These are phyloP conservation scores for Cladosporium sp. DNA, from an alignment of 2,329 filamentous ascomycete species.

Conservation along the genomic window DNA sequence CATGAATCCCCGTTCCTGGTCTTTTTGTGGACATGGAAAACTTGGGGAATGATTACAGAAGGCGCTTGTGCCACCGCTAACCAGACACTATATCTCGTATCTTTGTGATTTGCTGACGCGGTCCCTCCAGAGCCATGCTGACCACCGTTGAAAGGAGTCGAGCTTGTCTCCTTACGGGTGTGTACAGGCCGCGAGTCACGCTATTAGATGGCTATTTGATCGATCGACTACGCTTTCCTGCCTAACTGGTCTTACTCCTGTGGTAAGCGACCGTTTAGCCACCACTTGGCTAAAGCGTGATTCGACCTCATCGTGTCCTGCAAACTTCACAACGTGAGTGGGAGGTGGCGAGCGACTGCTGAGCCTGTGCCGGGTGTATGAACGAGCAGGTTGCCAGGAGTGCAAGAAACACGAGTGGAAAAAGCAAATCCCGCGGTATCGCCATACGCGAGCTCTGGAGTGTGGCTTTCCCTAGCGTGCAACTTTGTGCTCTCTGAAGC, in stretches of 20 bases:
- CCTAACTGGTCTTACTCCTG: not conserved
- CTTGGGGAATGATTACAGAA: slow-evolving; percentile 2
- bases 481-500: not conserved
- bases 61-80: not conserved
- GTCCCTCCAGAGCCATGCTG: slow-evolving; percentile 2
- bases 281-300: slow-evolving; percentile 9
- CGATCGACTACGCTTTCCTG: not conserved
- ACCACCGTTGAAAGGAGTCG: slow-evolving; percentile 3
- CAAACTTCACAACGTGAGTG: not conserved
- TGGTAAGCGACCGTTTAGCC: not conserved
- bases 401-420: not conserved
- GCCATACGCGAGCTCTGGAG: not conserved
- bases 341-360: not conserved
- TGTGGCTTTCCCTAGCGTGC: not conserved
- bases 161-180: not conserved
- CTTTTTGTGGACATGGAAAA: slow-evolving; percentile 2
- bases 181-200: not conserved
- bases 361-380: not conserved
- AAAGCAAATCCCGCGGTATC: not conserved
- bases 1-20: not conserved
- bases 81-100: slow-evolving; percentile 6
- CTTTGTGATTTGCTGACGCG: slow-evolving; percentile 5
- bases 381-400: not conserved
- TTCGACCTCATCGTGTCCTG: not conserved
- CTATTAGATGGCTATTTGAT: not conserved